phyloP scores from a whole-genome alignment of 352 stramenopile genomes.

The Phytopythium delawarense region DNA sequence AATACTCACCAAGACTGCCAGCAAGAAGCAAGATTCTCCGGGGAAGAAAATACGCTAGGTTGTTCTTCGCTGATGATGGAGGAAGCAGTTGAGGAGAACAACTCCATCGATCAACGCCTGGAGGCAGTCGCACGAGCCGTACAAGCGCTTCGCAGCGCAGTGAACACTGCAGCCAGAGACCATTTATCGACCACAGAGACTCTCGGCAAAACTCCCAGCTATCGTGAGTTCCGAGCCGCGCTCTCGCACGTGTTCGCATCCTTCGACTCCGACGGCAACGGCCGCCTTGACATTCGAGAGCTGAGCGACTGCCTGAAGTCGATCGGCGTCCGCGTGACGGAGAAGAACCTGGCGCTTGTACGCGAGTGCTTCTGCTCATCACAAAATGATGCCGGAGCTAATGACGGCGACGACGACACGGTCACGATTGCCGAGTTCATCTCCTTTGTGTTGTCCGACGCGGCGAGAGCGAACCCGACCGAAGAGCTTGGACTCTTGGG shows the following conservation, averaged over 20 bases:
- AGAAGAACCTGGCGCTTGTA: conserved; percentile 39
- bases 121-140: not conserved
- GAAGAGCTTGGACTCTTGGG: conserved; percentile 53
- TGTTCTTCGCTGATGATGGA: not conserved
- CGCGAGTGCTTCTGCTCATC: conserved; percentile 42
- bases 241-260: conserved; percentile 43
- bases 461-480: conserved; percentile 7
- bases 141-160: conserved; percentile 24
- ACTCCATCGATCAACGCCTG: not conserved
- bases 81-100: not conserved
- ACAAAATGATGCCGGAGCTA: not conserved
- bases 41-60: not conserved
- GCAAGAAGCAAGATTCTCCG: not conserved
- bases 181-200: conserved; percentile 23
- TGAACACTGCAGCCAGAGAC: conserved; percentile 33
- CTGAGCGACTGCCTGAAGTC: conserved; percentile 43
- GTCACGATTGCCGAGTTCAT: conserved; percentile 69
- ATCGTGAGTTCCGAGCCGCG: conserved; percentile 48
- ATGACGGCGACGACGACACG: conserved; percentile 16
- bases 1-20: not conserved
- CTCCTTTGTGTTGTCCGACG: conserved; percentile 55
- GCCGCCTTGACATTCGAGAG: conserved; percentile 48
- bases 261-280: conserved; percentile 54
- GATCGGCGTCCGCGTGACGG: conserved; percentile 40
- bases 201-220: conserved; percentile 22